phyloP scores from a whole-genome alignment of 257 asterid genomes.

The Penstemon davidsonii region DNA sequence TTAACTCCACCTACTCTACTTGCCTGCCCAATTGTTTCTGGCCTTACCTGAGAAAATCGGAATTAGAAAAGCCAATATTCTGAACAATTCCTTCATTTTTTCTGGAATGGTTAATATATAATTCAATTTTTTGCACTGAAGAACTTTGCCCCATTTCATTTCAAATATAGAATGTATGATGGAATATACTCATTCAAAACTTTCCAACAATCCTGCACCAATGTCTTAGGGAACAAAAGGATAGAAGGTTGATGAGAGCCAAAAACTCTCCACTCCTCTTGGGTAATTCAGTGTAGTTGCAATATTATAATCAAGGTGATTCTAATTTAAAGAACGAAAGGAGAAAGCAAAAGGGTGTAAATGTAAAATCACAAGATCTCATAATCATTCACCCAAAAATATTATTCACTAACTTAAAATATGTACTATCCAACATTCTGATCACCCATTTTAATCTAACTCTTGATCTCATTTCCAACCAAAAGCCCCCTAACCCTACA shows the following conservation, averaged over 20 bases:
- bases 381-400: too few species aligned
- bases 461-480: too few species aligned
- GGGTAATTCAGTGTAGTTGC: not conserved
- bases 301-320: too few species aligned
- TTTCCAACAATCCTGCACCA: not conserved
- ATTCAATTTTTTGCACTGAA: not conserved
- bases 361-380: too few species aligned
- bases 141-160: not conserved
- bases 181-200: not conserved
- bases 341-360: too few species aligned
- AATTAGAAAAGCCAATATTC: not conserved
- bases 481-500: too few species aligned
- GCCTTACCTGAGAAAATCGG: slow-evolving; percentile 64
- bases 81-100: not conserved
- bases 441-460: too few species aligned
- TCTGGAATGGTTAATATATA: not conserved
- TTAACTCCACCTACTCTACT: slow-evolving; percentile 97
- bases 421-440: too few species aligned
- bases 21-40: slow-evolving; percentile 96
- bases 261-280: not conserved
- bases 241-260: not conserved
- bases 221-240: not conserved
- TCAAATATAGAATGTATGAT: not conserved
- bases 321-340: too few species aligned
- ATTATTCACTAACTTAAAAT: too few species aligned